These are phyloP conservation scores for Harringtonia aguacate DNA, from an alignment of 2,329 filamentous ascomycete genomes.

Conservation along the genomic window DNA sequence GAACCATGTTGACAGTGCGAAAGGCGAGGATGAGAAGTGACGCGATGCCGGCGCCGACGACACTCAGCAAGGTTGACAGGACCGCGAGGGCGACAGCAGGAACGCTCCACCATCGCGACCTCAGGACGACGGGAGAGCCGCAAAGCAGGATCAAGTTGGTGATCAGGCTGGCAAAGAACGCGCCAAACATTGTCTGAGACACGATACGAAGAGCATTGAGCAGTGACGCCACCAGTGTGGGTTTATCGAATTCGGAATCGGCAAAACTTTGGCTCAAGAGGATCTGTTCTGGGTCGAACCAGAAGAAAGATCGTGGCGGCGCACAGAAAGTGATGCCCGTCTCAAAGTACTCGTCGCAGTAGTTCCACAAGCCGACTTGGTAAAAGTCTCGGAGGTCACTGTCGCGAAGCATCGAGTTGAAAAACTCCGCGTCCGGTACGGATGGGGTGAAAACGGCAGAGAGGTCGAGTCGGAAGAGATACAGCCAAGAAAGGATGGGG, in stretches of 20 bases:
- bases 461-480: slow-evolving; percentile 77
- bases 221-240: no score
- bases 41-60: slow-evolving; percentile 61
- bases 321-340: slow-evolving; percentile 71
- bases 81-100: slow-evolving; percentile 59
- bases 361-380: slow-evolving; percentile 83
- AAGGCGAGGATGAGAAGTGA: slow-evolving; percentile 81
- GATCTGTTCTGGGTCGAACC: slow-evolving; percentile 85
- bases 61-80: slow-evolving; percentile 52
- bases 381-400: slow-evolving; percentile 92
- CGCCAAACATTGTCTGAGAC: slow-evolving; percentile 79
- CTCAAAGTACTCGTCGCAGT: slow-evolving; percentile 56
- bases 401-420: slow-evolving; percentile 79
- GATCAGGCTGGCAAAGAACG: no score
- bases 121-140: slow-evolving; percentile 51
- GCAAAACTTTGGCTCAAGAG: no score
- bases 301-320: slow-evolving; percentile 59
- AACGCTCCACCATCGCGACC: slow-evolving; percentile 49
- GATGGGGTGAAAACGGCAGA: slow-evolving; percentile 68
- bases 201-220: slow-evolving; percentile 63
- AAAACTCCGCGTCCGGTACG: slow-evolving; percentile 60
- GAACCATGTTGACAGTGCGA: slow-evolving; percentile 53
- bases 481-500: slow-evolving; percentile 56
- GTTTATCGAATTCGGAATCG: no score
- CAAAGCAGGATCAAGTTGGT: slow-evolving; percentile 57